Evolutionary conservation across 148 eudicot species (phyloP).

Genomic region (Salicornia ramosissima): DNA sequence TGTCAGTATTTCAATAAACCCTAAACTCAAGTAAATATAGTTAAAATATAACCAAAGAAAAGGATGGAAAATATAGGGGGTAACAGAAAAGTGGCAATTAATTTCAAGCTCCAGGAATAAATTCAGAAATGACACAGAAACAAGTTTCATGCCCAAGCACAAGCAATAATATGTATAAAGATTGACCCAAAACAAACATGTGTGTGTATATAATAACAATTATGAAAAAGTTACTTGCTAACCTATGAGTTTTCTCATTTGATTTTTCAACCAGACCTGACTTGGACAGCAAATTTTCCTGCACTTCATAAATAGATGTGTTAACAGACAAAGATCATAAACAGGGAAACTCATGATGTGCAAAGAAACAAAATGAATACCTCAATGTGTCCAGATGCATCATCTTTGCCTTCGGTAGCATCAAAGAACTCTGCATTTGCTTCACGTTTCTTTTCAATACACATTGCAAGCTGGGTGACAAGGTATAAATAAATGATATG

Average conservation of each 20-base stretch:
- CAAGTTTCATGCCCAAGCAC: neutral
- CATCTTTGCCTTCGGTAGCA: slow-evolving; percentile 39
- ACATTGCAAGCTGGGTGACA: slow-evolving; percentile 59
- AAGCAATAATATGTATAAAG: neutral
- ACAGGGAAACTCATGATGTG: neutral
- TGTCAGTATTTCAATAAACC: neutral
- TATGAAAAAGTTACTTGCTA: slow-evolving; percentile 37
- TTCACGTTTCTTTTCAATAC: slow-evolving; percentile 72
- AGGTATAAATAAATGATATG: neutral
- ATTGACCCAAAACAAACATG: slow-evolving; percentile 9
- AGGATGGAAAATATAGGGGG: neutral
- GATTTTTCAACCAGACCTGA: slow-evolving; percentile 17
- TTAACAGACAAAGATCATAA: slow-evolving; percentile 4
- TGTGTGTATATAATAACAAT: too few species aligned
- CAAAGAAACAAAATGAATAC: slow-evolving; percentile 17
- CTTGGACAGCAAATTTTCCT: slow-evolving; percentile 34
- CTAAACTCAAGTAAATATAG: too few species aligned
- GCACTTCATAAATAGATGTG: slow-evolving; percentile 21
- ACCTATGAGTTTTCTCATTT: slow-evolving; percentile 49
- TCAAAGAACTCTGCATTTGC: slow-evolving; percentile 40
- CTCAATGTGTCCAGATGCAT: slow-evolving; percentile 31
- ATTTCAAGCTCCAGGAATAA: neutral
- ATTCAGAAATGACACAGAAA: neutral
- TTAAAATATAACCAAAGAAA: neutral
- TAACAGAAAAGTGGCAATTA: neutral